Evolutionary conservation across 306 rosid species (phyloP).

Genomic region (Cucurbita argyrosperma): DNA sequence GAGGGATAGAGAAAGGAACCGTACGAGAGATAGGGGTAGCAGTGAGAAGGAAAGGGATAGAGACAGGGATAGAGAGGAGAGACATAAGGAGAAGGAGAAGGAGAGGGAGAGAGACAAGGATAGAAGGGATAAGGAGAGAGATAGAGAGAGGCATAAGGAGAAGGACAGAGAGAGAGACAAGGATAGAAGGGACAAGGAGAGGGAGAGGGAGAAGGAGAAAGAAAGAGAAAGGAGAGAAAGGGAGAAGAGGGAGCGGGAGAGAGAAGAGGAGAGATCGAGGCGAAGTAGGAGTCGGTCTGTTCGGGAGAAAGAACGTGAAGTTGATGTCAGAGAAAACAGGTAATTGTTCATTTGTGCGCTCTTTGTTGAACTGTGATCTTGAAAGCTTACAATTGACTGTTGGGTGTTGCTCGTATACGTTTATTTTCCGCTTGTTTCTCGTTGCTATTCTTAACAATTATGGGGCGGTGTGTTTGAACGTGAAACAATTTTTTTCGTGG

Average conservation of each 20-base stretch:
- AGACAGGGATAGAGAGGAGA: constrained; percentile 24
- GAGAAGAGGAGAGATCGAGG: constrained; percentile 16
- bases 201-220: constrained; percentile 15
- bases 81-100: constrained; percentile 10
- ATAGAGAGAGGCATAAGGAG: constrained; percentile 13
- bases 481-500: not conserved
- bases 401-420: not conserved
- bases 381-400: not conserved
- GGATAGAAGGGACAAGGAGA: constrained; percentile 13
- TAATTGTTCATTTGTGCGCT: constrained; percentile 4
- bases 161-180: constrained; percentile 14
- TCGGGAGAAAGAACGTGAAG: constrained; percentile 48
- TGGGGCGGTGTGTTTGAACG: not conserved
- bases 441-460: not conserved
- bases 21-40: constrained; percentile 20
- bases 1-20: constrained; percentile 18
- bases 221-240: constrained; percentile 3
- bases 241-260: constrained; percentile 10
- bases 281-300: constrained; percentile 29
- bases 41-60: constrained; percentile 22
- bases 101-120: constrained; percentile 31
- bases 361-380: not conserved
- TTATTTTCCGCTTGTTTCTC: not conserved
- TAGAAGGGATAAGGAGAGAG: constrained; percentile 15
- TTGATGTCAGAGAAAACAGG: constrained; percentile 60